phyloP scores from a whole-genome alignment of 2,329 filamentous ascomycete genomes.

The Colletotrichum viniferum region DNA sequence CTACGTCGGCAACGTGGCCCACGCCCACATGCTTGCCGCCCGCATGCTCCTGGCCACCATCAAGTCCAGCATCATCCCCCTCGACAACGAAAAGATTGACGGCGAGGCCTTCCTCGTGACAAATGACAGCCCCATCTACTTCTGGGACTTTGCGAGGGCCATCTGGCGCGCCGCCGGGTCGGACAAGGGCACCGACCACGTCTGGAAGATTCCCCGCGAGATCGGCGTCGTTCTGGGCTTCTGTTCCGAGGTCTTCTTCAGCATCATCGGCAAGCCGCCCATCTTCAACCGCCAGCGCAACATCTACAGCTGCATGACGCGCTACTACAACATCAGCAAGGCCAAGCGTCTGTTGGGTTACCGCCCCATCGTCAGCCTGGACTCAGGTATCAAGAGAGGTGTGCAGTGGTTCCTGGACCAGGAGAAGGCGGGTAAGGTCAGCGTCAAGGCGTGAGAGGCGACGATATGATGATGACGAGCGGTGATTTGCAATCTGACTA shows the following conservation, averaged over 20 bases:
- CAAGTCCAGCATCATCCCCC: slow-evolving; percentile 60
- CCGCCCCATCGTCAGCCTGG: slow-evolving; percentile 66
- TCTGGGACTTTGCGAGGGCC: slow-evolving; percentile 85
- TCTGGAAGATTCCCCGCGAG: slow-evolving; percentile 59
- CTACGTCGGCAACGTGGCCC: slow-evolving; percentile 67
- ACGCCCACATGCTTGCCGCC: slow-evolving; percentile 84
- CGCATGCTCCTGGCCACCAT: slow-evolving; percentile 67
- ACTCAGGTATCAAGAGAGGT: slow-evolving; percentile 64
- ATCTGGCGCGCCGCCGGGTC: slow-evolving; percentile 72
- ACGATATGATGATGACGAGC: not conserved
- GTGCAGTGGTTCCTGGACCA: slow-evolving; percentile 61
- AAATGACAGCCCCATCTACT: slow-evolving; percentile 86
- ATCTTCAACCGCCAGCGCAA: slow-evolving; percentile 66
- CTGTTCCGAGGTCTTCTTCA: slow-evolving; percentile 56
- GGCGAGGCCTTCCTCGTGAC: slow-evolving; percentile 91
- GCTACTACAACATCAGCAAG: slow-evolving; percentile 80
- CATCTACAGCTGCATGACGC: slow-evolving; percentile 73
- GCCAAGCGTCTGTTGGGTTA: slow-evolving; percentile 75
- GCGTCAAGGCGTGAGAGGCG: slow-evolving; percentile 6
- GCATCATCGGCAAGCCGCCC: slow-evolving; percentile 54
- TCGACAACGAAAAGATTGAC: slow-evolving; percentile 76
- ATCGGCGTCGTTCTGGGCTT: slow-evolving; percentile 57
- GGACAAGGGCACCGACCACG: slow-evolving; percentile 54
- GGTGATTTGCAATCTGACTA: not conserved
- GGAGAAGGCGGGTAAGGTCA: slow-evolving; percentile 38